Percentiles rank a stretch among this genome's conserved stretches.
Evolutionary conservation across 2,329 filamentous ascomycete genomes (phyloP).

Genomic region (Trichoderma afroharzianum): DNA sequence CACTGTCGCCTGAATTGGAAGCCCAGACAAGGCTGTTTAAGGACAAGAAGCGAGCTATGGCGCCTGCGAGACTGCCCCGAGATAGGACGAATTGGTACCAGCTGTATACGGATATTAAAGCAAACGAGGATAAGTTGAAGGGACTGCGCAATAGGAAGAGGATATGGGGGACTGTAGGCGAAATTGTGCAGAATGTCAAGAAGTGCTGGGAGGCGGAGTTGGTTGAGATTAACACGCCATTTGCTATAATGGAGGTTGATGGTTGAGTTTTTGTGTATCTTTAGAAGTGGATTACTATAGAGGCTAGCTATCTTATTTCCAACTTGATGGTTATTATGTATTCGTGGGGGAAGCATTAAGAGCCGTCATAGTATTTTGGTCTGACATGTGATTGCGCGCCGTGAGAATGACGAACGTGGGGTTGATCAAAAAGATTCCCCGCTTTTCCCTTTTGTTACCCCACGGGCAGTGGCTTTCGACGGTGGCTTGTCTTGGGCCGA

Average conservation of each 20-base stretch:
- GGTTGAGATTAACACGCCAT: background rate
- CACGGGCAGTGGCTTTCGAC: background rate
- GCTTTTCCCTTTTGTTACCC: background rate
- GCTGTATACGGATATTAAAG: slow-evolving; percentile 12
- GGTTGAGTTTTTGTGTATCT: background rate
- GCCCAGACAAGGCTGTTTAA: background rate
- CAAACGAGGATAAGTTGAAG: background rate
- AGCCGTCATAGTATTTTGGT: background rate
- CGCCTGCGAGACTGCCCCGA: background rate
- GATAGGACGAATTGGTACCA: slow-evolving; percentile 20
- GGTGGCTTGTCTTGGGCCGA: background rate
- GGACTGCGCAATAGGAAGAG: slow-evolving; percentile 20
- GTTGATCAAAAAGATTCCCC: background rate
- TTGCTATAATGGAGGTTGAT: background rate
- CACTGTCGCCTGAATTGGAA: background rate
- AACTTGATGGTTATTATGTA: background rate
- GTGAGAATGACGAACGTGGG: background rate
- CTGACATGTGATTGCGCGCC: slow-evolving; percentile 4
- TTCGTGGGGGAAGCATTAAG: background rate
- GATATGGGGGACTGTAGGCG: slow-evolving; percentile 13
- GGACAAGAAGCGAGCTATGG: background rate
- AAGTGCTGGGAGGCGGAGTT: background rate
- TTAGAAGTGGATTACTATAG: background rate
- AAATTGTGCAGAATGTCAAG: slow-evolving; percentile 2
- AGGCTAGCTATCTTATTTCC: background rate